These are phyloP conservation scores for Trametes cingulata DNA, from an alignment of 768 basidiomycete species.

Conservation along the genomic window DNA sequence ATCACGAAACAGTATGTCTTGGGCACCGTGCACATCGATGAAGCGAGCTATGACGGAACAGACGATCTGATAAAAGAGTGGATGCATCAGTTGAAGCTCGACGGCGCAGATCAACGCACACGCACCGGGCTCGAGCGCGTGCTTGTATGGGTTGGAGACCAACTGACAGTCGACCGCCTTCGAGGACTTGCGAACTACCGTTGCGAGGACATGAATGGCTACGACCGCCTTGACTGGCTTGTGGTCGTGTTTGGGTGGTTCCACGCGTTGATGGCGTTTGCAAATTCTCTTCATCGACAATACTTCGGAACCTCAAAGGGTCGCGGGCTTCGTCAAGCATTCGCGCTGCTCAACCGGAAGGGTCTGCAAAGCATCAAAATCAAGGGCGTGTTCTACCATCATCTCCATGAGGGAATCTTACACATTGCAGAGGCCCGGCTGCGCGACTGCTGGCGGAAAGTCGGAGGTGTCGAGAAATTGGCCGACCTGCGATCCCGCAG, in stretches of 20 bases:
- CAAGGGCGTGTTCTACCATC: slow-evolving; percentile 28
- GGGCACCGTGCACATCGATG: slow-evolving; percentile 22
- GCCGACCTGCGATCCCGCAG: slow-evolving; percentile 28
- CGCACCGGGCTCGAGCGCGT: slow-evolving; percentile 24
- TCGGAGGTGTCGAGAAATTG: slow-evolving; percentile 29
- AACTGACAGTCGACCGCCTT: slow-evolving; percentile 41
- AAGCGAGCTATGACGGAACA: slow-evolving; percentile 29
- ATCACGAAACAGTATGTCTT: slow-evolving; percentile 19
- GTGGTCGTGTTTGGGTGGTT: slow-evolving; percentile 42
- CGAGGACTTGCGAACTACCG: slow-evolving; percentile 39
- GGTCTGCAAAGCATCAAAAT: slow-evolving; percentile 19
- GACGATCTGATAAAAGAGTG: slow-evolving; percentile 16
- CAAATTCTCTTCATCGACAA: slow-evolving; percentile 43
- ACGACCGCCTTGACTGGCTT: slow-evolving; percentile 40
- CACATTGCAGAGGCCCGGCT: slow-evolving; percentile 42
- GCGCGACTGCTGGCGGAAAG: slow-evolving; percentile 33
- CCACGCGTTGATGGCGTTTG: slow-evolving; percentile 42
- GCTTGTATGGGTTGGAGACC: slow-evolving; percentile 39
- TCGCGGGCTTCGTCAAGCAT: slow-evolving; percentile 24
- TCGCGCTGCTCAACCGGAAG: slow-evolving; percentile 26
- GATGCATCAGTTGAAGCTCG: slow-evolving; percentile 19
- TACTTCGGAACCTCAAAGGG: slow-evolving; percentile 36
- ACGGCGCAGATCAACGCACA: neutral
- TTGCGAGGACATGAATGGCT: slow-evolving; percentile 40
- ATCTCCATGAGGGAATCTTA: slow-evolving; percentile 38